Conservation (phyloP, 805 yeast genomes). For the Ogataea sp. region DNA sequence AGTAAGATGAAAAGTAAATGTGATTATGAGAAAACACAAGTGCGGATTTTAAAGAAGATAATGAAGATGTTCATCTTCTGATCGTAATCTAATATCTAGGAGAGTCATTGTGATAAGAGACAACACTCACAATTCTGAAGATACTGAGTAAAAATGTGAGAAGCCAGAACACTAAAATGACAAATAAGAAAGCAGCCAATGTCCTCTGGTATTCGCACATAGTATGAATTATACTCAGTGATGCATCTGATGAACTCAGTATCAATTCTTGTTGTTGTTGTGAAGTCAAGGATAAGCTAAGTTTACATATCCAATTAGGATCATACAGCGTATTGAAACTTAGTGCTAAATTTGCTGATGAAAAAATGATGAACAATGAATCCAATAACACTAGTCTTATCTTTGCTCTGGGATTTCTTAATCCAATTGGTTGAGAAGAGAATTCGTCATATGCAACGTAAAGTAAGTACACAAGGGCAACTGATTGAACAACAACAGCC, state of each 20-base stretch:
- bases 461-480: constrained; percentile 67
- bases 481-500: constrained; percentile 80
- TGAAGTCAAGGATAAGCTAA: constrained; percentile 3
- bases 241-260: no score
- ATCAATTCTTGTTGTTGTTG: constrained; percentile 25
- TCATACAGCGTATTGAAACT: constrained; percentile 81
- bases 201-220: constrained; percentile 77
- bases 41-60: no score
- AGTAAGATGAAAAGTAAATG: no score
- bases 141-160: constrained; percentile 77
- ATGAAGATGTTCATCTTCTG: no score
- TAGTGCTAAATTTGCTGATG: constrained; percentile 79
- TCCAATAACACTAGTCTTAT: constrained; percentile 76
- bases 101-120: constrained; percentile 9
- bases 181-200: constrained; percentile 68
- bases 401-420: constrained; percentile 78
- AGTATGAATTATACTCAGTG: constrained; percentile 27
- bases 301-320: constrained; percentile 68
- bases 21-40: no score
- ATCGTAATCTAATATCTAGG: background rate
- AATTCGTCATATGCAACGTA: constrained; percentile 90
- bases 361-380: constrained; percentile 77
- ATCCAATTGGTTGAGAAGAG: constrained; percentile 84
- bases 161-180: constrained; percentile 77
- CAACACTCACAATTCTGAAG: constrained; percentile 71